A percentile compares a stretch with the other conserved stretches of the same genome.
Conservation (phyloP, 2,329 filamentous ascomycete genomes). For the Penicillium corylophilum region DNA sequence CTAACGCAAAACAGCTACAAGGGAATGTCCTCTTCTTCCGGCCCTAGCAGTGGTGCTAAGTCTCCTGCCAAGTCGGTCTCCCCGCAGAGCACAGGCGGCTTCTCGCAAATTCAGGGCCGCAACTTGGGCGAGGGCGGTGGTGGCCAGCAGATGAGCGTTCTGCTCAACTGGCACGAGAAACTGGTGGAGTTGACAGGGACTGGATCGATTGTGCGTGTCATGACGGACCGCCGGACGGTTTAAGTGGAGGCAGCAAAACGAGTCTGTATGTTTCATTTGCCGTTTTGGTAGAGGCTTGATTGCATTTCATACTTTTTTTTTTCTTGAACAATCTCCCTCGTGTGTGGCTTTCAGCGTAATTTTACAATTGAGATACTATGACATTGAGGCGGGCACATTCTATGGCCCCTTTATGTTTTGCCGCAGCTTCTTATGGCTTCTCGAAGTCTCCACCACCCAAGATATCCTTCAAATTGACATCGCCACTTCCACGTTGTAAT, state of each 20-base stretch:
- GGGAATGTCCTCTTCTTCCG: constrained; percentile 70
- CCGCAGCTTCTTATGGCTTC: constrained; percentile 15
- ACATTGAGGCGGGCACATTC: constrained; percentile 18
- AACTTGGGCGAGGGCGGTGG: constrained; percentile 65
- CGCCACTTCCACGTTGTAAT: constrained; percentile 76
- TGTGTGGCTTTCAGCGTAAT: constrained; percentile 22
- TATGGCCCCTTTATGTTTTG: constrained; percentile 2
- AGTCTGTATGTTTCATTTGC: constrained; percentile 13
- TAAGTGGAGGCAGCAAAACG: constrained; percentile 37
- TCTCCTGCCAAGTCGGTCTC: constrained; percentile 56
- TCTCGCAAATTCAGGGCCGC: constrained; percentile 71
- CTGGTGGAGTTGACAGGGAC: constrained; percentile 89
- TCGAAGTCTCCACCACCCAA: constrained; percentile 50
- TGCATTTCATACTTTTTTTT: constrained; percentile 19
- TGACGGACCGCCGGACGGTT: constrained; percentile 94
- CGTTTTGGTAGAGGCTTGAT: constrained; percentile 22
- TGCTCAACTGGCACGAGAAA: constrained; percentile 99
- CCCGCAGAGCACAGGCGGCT: constrained; percentile 75
- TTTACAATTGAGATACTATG: constrained; percentile 26
- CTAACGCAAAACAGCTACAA: constrained; percentile 67
- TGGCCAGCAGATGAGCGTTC: constrained; percentile 88
- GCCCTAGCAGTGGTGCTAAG: constrained; percentile 41
- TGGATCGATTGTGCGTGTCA: constrained; percentile 88
- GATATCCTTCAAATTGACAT: constrained; percentile 86
- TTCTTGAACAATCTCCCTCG: constrained; percentile 12